A percentile compares a stretch with the other conserved stretches of the same genome.
Conservation (phyloP, 2,329 filamentous ascomycete genomes). For the Zarea fungicola region DNA sequence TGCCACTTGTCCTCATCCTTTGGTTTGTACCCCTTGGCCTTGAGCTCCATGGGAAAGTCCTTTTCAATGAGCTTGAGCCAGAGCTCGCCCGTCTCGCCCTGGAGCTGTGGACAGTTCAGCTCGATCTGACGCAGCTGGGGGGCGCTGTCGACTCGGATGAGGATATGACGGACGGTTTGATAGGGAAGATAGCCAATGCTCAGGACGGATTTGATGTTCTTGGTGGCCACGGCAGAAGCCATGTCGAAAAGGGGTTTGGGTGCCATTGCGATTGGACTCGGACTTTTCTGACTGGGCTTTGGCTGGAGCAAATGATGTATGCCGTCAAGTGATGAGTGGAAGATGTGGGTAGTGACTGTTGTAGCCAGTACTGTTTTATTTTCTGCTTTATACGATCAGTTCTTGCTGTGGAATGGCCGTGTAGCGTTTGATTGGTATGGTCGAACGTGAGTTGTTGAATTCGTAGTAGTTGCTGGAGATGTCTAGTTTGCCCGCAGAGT, state of each 20-base stretch:
- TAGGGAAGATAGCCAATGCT: constrained; percentile 70
- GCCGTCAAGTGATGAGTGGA: no score
- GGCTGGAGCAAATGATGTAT: no score
- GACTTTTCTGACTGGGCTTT: no score
- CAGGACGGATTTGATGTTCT: constrained; percentile 52
- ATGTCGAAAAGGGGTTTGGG: constrained; percentile 48
- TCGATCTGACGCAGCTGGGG: constrained; percentile 73
- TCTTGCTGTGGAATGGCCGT: no score
- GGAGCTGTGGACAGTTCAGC: constrained; percentile 68
- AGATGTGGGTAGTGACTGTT: no score
- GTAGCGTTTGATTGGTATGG: no score
- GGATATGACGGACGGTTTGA: constrained; percentile 55
- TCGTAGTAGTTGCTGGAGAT: no score
- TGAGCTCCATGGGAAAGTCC: constrained; percentile 63
- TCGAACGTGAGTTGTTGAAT: no score
- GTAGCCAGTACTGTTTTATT: no score
- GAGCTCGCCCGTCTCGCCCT: constrained; percentile 62
- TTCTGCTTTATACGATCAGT: no score
- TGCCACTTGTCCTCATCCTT: constrained; percentile 68
- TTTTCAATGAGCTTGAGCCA: constrained; percentile 76
- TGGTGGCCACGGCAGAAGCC: constrained; percentile 46
- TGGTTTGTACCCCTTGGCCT: constrained; percentile 59
- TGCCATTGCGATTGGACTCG: constrained; percentile 27
- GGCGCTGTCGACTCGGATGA: constrained; percentile 66
- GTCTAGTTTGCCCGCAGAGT: no score